phyloP scores from a whole-genome alignment of 768 basidiomycete genomes.

The Daedaleopsis sinensis region DNA sequence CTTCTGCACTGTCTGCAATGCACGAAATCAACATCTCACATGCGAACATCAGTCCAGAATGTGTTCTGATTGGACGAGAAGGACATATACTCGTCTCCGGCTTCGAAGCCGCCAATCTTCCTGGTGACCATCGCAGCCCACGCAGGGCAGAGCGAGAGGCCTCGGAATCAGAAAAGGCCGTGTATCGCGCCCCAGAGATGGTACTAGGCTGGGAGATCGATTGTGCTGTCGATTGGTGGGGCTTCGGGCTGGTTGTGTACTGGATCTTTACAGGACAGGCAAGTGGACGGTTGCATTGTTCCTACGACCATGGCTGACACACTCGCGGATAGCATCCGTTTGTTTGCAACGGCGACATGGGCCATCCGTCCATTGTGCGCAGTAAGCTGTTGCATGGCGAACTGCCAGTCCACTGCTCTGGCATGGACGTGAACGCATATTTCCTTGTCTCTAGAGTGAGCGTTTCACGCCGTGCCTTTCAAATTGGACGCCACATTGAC shows the following conservation, averaged over 20 bases:
- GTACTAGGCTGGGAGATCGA: constrained; percentile 59
- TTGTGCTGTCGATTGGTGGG: constrained; percentile 59
- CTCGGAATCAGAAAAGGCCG: neutral
- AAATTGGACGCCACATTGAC: neutral
- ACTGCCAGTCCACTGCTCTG: constrained; percentile 29
- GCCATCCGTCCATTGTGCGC: constrained; percentile 33
- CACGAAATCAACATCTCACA: constrained; percentile 52
- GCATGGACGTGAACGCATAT: constrained; percentile 34
- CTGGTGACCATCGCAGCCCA: constrained; percentile 13
- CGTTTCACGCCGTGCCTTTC: neutral
- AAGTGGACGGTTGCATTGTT: constrained; percentile 11
- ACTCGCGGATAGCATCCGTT: constrained; percentile 46
- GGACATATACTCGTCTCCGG: constrained; percentile 52
- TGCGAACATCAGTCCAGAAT: constrained; percentile 46
- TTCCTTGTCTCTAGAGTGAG: constrained; percentile 52
- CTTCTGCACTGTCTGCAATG: constrained; percentile 44
- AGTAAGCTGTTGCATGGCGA: constrained; percentile 38
- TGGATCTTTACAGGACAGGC: constrained; percentile 54
- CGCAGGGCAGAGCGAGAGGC: neutral
- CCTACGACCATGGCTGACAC: neutral
- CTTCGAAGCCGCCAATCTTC: constrained; percentile 39
- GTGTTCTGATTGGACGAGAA: constrained; percentile 43
- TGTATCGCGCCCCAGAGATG: constrained; percentile 55
- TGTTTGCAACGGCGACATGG: constrained; percentile 14
- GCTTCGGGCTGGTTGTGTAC: constrained; percentile 52